Conservation (phyloP, 768 basidiomycete species). For the Lyophyllum semitale region DNA sequence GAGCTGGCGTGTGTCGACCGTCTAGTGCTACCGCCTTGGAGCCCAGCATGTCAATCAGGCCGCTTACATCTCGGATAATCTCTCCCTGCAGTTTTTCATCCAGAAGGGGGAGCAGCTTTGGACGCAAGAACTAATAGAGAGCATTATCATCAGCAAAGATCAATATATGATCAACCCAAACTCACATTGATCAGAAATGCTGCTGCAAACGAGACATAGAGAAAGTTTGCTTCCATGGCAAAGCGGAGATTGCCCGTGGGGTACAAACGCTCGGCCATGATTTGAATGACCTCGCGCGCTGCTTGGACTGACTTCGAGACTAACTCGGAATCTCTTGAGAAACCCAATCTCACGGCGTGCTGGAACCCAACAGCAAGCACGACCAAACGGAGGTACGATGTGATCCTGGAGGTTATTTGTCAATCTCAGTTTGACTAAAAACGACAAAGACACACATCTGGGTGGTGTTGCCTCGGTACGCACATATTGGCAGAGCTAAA, state of each 20-base stretch:
- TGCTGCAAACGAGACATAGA: conserved; percentile 58
- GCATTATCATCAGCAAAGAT: neutral
- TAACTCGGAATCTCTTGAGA: conserved; percentile 43
- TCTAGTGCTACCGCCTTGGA: conserved; percentile 55
- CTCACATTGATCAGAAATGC: conserved; percentile 64
- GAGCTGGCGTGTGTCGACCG: conserved; percentile 54
- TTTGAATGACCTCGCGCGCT: conserved; percentile 58
- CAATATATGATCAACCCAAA: neutral
- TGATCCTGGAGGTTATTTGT: conserved; percentile 36
- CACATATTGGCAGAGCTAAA: conserved; percentile 43
- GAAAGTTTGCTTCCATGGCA: conserved; percentile 54
- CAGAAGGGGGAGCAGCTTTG: conserved; percentile 46
- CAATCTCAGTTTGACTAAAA: conserved; percentile 2
- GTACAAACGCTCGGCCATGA: conserved; percentile 50
- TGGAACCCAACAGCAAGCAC: conserved; percentile 60
- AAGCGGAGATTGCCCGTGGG: conserved; percentile 57
- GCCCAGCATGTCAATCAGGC: conserved; percentile 46
- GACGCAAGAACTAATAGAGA: conserved; percentile 46
- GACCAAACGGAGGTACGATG: conserved; percentile 56
- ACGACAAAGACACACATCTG: conserved; percentile 34
- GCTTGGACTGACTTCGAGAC: conserved; percentile 51
- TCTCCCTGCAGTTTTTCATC: conserved; percentile 37
- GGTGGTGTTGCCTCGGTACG: conserved; percentile 45
- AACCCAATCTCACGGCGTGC: conserved; percentile 38
- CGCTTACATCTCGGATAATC: conserved; percentile 44